phyloP scores from a whole-genome alignment of 768 basidiomycete species.

The Leucosporidium yakuticum region DNA sequence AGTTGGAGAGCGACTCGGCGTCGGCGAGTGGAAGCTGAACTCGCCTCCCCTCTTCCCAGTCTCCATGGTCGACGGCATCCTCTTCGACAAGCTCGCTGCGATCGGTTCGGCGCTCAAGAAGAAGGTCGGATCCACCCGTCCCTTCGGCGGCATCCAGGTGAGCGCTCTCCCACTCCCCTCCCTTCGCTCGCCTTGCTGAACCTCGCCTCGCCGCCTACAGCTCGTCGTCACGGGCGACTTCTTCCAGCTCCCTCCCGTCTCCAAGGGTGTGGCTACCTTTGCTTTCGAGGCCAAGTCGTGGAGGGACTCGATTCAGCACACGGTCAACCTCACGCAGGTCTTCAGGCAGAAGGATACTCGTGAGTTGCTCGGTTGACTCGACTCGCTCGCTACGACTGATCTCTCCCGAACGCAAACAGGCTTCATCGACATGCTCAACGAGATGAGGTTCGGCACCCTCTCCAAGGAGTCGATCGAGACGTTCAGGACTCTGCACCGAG shows the following conservation, averaged over 20 bases:
- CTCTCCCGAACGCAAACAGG: slow-evolving; percentile 47
- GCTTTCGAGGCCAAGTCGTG: slow-evolving; percentile 84
- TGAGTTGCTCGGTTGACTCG: slow-evolving; percentile 43
- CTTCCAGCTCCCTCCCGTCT: slow-evolving; percentile 93
- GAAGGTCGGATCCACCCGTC: slow-evolving; percentile 49
- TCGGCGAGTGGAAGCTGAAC: no score
- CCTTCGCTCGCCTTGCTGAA: neutral
- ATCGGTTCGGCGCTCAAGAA: slow-evolving; percentile 57
- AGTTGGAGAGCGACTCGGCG: slow-evolving; percentile 33
- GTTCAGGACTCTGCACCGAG: slow-evolving; percentile 65
- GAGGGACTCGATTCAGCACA: slow-evolving; percentile 65
- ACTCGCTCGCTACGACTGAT: neutral
- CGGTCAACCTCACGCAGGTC: slow-evolving; percentile 89
- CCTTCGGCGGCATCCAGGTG: slow-evolving; percentile 94
- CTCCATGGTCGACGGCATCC: slow-evolving; percentile 90
- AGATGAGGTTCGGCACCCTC: slow-evolving; percentile 87
- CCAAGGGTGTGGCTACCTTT: slow-evolving; percentile 69
- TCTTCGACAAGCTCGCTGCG: slow-evolving; percentile 66
- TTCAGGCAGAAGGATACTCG: slow-evolving; percentile 90
- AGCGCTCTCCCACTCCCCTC: slow-evolving; percentile 3
- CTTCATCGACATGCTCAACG: slow-evolving; percentile 94
- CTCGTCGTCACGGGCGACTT: slow-evolving; percentile 93
- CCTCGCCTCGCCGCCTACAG: slow-evolving; percentile 45
- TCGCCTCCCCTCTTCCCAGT: slow-evolving; percentile 50
- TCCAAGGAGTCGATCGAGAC: slow-evolving; percentile 58